Base-by-base conservation (phyloP, 768 basidiomycete species). In the Serendipita sp. region DNA sequence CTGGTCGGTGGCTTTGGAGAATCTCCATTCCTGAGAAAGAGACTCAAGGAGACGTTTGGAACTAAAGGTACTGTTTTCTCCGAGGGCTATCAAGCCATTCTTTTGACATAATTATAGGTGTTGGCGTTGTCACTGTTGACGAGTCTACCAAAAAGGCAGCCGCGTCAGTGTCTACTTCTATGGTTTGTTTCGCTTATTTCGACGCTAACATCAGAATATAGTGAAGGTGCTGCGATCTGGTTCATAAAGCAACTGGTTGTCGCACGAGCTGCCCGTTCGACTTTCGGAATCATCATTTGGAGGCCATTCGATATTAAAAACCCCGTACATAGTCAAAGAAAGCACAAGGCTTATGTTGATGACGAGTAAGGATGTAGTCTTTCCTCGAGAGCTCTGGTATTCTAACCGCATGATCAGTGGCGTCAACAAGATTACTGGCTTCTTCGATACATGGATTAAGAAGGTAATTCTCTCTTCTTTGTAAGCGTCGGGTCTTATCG, bases 1-100 rank as follows among this genome's bases (percentile, higher is more conserved):
- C 63, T 64, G 2, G 63, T 64, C 29, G 63, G 63, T 11, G 63
- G 63, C 3, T 64, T 64, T 53, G 63, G 46, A 3, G 63, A 64
- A 36, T 64, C 63, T 45, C 63, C n/a, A 4, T 64, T 23, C 48
- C 46, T 64, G 1, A 31, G 63, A 1, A 53, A 31, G 23, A n/a
- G 23, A 16, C 46, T 64, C 2, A 46, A 53, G 16, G 29, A 53
- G 29, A 60, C 55, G 2, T 60, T 60, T 2, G 33, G 55, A n/a
- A 31, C 10, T 11, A 60, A 60, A 60, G 55, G 48, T 23, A 23
- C 23, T 23, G 23, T 23, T 23, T 23, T 23, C 18, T 23, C 23
- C 1, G 23, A 23, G 23, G 23, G 40, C 2, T 13, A 40, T 2
- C 1, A 5, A 13, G 40, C 13, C 6, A 5, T 40, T 5, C 2